These are phyloP conservation scores for Pseudocercospora fuligena DNA, from an alignment of 2,329 filamentous ascomycete genomes.

Conservation along the genomic window DNA sequence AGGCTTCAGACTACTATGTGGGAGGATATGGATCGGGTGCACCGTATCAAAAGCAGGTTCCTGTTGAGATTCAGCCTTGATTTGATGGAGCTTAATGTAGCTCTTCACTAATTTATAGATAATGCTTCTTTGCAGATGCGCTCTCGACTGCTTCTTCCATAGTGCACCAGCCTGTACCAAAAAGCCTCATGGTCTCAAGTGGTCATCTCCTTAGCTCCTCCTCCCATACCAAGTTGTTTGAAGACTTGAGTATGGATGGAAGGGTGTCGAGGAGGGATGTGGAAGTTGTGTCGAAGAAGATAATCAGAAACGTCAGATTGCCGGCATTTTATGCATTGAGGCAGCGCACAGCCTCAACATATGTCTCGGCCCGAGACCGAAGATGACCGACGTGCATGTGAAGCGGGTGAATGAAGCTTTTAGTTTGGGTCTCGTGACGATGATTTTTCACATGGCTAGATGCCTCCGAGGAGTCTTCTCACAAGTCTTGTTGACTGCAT, in stretches of 20 bases:
- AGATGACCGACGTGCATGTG: not conserved
- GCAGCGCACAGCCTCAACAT: not conserved
- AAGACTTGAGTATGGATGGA: not conserved
- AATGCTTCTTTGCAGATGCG: not conserved
- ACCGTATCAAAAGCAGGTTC: slow-evolving; percentile 21
- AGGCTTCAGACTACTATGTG: slow-evolving; percentile 38
- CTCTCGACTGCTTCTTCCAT: not conserved
- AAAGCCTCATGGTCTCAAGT: not conserved
- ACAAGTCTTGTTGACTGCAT: not conserved
- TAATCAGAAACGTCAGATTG: not conserved
- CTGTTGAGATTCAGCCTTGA: slow-evolving; percentile 9
- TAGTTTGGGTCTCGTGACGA: not conserved
- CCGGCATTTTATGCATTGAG: not conserved
- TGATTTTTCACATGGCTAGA: not conserved
- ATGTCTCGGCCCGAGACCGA: not conserved
- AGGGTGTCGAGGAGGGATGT: not conserved
- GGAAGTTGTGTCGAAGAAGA: not conserved
- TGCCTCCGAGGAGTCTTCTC: not conserved
- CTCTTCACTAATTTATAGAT: not conserved
- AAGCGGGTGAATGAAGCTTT: not conserved
- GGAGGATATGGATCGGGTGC: slow-evolving; percentile 35
- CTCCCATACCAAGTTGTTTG: not conserved
- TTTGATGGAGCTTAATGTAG: not conserved
- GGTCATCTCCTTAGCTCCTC: not conserved
- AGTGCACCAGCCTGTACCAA: not conserved